Percentiles rank a stretch among this genome's conserved stretches.
Evolutionary conservation across 1,284 basidiomycete species (phyloP).

Genomic region (Somion occarium): DNA sequence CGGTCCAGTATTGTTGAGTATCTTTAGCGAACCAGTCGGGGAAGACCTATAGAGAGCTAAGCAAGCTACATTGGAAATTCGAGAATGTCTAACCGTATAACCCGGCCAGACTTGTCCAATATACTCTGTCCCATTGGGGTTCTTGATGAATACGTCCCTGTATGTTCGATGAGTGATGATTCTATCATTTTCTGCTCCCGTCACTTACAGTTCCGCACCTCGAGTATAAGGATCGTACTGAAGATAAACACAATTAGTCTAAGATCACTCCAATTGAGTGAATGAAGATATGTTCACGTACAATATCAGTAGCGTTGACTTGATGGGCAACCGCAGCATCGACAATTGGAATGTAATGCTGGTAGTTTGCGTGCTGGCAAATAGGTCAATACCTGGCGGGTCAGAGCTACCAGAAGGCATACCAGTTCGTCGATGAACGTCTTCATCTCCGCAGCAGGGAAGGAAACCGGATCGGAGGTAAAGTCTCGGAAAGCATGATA

Average conservation of each 20-base stretch:
- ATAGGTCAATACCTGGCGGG: no score
- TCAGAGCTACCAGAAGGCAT: no score
- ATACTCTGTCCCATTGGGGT: conserved; percentile 62
- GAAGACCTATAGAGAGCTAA: conserved; percentile 33
- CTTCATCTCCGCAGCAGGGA: conserved; percentile 53
- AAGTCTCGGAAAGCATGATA: conserved; percentile 67
- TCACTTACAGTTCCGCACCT: conserved; percentile 35
- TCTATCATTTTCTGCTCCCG: no score
- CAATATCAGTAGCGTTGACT: conserved; percentile 34
- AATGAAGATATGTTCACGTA: conserved; percentile 18
- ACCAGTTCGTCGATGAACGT: conserved; percentile 61
- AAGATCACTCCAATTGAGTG: neutral
- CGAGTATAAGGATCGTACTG: conserved; percentile 44
- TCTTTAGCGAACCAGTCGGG: conserved; percentile 68
- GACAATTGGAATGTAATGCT: conserved; percentile 36
- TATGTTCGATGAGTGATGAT: conserved; percentile 1
- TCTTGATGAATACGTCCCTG: conserved; percentile 61
- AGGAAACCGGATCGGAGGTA: conserved; percentile 62
- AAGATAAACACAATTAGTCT: neutral
- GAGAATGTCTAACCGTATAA: conserved; percentile 33
- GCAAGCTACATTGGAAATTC: neutral
- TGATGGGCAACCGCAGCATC: conserved; percentile 31
- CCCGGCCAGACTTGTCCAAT: conserved; percentile 65
- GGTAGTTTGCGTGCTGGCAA: conserved; percentile 30
- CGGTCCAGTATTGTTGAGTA: conserved; percentile 33